Conservation (phyloP, 2,329 filamentous ascomycete genomes). For the Curvularia lunata region DNA sequence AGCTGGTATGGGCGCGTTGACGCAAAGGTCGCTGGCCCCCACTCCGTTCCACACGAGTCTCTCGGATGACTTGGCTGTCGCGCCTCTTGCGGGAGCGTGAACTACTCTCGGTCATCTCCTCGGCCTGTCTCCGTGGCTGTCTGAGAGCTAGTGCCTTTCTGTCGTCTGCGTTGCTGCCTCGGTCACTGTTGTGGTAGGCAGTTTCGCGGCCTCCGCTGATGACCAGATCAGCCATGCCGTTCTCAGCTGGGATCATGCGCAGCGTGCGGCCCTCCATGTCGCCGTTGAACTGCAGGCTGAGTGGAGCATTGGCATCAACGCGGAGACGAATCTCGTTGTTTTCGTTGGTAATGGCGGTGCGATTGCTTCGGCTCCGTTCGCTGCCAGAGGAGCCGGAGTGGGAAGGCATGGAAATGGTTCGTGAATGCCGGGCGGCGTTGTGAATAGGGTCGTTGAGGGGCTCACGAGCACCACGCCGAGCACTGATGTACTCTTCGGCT, state of each 20-base stretch:
- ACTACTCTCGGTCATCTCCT: constrained; percentile 41
- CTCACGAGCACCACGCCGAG: constrained; percentile 35
- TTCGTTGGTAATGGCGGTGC: constrained; percentile 34
- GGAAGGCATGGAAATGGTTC: constrained; percentile 35
- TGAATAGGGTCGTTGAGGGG: constrained; percentile 39
- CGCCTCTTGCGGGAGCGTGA: constrained; percentile 37
- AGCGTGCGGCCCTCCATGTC: constrained; percentile 49
- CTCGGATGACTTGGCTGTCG: constrained; percentile 24
- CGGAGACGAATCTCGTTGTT: constrained; percentile 47
- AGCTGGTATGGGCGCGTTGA: constrained; percentile 22
- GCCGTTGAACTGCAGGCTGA: constrained; percentile 45
- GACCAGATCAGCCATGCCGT: constrained; percentile 47
- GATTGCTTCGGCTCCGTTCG: constrained; percentile 38
- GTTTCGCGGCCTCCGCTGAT: constrained; percentile 33
- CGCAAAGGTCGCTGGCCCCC: constrained; percentile 31
- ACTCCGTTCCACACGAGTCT: constrained; percentile 20
- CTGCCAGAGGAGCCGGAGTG: constrained; percentile 40
- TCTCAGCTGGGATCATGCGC: constrained; percentile 41
- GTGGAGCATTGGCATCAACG: constrained; percentile 42
- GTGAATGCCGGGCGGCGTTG: constrained; percentile 39
- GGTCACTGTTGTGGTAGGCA: constrained; percentile 30
- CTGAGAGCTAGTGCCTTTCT: constrained; percentile 26
- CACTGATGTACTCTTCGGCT: constrained; percentile 42
- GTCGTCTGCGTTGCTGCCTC: constrained; percentile 31
- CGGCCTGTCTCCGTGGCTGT: constrained; percentile 36